Conservation (phyloP, 2,329 filamentous ascomycete species). For the Ophiobolus disseminans region DNA sequence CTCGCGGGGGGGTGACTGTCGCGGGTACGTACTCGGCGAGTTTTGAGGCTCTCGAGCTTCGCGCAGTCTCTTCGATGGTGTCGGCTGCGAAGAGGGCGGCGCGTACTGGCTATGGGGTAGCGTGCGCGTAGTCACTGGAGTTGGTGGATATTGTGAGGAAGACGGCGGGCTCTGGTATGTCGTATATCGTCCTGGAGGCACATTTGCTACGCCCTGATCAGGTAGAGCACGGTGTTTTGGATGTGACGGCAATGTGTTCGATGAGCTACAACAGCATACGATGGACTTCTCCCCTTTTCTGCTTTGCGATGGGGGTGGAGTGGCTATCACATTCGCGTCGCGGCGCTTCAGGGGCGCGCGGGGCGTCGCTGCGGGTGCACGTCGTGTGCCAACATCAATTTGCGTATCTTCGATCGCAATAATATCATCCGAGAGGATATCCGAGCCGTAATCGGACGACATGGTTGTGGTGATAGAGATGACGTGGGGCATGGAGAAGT, state of each 20-base stretch:
- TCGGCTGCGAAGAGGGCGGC: not conserved
- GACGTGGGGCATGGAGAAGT: no score
- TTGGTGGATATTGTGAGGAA: not conserved
- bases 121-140: not conserved
- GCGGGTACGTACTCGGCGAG: not conserved
- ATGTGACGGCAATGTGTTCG: not conserved
- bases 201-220: not conserved
- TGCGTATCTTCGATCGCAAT: not conserved
- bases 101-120: not conserved
- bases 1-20: no score
- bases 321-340: not conserved
- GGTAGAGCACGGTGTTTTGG: not conserved
- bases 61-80: not conserved
- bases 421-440: not conserved
- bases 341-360: not conserved
- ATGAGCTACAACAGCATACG: not conserved
- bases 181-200: not conserved
- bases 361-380: not conserved
- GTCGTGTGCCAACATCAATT: not conserved
- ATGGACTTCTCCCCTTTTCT: not conserved
- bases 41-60: not conserved
- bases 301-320: not conserved
- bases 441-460: not conserved
- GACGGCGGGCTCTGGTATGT: not conserved
- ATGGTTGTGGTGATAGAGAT: no score